A percentile compares a stretch with the other conserved stretches of the same genome.
Conservation (phyloP, 768 basidiomycete genomes). For the Lactarius psammicola region DNA sequence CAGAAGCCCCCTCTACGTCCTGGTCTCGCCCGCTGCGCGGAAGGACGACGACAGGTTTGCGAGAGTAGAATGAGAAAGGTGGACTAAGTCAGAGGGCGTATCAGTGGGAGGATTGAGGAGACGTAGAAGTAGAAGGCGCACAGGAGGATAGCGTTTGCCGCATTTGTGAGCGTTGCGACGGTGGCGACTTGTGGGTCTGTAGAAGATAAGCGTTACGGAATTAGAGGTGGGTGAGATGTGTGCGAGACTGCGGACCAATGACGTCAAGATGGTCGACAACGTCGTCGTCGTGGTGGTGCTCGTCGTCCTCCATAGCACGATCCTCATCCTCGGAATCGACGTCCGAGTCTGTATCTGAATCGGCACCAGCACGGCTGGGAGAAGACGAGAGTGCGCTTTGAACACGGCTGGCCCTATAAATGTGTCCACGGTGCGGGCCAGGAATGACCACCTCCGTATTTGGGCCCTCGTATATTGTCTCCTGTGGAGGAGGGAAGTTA, state of each 20-base stretch:
- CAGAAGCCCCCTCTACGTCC: conserved; percentile 33
- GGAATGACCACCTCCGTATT: conserved; percentile 37
- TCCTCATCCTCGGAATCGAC: conserved; percentile 22
- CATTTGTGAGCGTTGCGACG: conserved; percentile 72
- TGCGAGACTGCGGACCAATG: conserved; percentile 49
- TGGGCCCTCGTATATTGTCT: conserved; percentile 12
- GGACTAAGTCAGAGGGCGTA: conserved; percentile 44
- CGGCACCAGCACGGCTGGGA: conserved; percentile 24
- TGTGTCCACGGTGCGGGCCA: conserved; percentile 28
- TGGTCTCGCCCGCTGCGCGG: conserved; percentile 36
- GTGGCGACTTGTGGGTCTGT: conserved; percentile 73
- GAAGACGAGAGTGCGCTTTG: conserved; percentile 47
- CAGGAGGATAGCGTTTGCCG: conserved; percentile 78
- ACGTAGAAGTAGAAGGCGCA: conserved; percentile 31
- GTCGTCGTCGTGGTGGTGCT: conserved; percentile 65
- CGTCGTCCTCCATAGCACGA: conserved; percentile 27
- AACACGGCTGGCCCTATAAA: conserved; percentile 41
- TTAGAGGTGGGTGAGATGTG: conserved; percentile 6
- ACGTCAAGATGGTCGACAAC: conserved; percentile 83
- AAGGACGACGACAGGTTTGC: conserved; percentile 64
- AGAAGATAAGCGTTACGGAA: conserved; percentile 4
- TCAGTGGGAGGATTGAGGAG: background rate
- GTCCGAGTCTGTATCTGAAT: conserved; percentile 21
- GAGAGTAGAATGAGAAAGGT: conserved; percentile 63
- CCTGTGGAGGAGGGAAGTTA: background rate